Conservation (phyloP, 257 asterid species). For the Solanum piurae region DNA sequence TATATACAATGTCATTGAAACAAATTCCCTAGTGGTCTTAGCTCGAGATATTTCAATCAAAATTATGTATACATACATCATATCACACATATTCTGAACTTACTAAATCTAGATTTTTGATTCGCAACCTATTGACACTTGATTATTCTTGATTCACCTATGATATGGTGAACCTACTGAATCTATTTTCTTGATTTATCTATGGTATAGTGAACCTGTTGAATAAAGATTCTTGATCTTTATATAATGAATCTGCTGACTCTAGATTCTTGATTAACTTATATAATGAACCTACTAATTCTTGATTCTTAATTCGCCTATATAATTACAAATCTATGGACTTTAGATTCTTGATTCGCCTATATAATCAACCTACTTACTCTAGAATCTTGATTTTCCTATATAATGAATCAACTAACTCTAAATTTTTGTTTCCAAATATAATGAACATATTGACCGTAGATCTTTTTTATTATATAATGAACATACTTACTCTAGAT, state of each 20-base stretch:
- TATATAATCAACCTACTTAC: neutral
- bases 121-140: neutral
- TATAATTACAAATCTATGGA: neutral
- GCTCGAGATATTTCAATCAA: neutral
- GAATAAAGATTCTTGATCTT: neutral
- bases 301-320: neutral
- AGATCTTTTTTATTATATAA: neutral
- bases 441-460: neutral
- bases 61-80: neutral
- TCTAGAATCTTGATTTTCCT: neutral
- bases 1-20: neutral
- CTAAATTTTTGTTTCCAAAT: too few species aligned
- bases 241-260: neutral
- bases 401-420: too few species aligned
- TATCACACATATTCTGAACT: neutral
- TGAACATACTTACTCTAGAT: neutral
- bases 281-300: neutral
- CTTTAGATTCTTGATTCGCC: neutral
- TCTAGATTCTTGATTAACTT: neutral
- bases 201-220: neutral
- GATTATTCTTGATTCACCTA: neutral
- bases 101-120: neutral
- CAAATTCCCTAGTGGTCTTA: neutral
- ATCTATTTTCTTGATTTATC: neutral
- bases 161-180: neutral